Percentiles rank a stretch among this genome's conserved stretches.
Conservation (phyloP, 257 asterid species). For the Cruciata laevipes region DNA sequence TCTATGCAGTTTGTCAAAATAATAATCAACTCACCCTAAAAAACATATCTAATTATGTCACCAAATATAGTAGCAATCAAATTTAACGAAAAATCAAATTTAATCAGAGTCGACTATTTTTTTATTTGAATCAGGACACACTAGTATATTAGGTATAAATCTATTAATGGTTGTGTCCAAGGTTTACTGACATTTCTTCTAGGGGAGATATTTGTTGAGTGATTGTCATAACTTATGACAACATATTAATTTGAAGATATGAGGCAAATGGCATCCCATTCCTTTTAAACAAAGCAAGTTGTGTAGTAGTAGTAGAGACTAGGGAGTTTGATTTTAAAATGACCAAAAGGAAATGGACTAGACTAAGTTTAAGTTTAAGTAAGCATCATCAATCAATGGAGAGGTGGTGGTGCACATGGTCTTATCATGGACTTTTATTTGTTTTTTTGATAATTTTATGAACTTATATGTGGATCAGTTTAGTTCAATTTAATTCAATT, state of each 20-base stretch:
- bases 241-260: not conserved
- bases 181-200: conserved; percentile 1
- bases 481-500: too few species aligned
- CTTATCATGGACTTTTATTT: conserved; percentile 15
- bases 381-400: conserved; percentile 14
- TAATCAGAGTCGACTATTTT: too few species aligned
- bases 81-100: too few species aligned
- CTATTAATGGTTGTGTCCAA: not conserved
- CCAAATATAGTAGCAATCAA: too few species aligned
- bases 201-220: not conserved
- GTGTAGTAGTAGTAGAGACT: not conserved
- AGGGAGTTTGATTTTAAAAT: not conserved
- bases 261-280: not conserved
- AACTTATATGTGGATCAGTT: too few species aligned
- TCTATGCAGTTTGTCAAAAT: too few species aligned
- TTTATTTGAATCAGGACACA: not conserved
- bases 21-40: too few species aligned
- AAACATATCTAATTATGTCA: too few species aligned
- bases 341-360: not conserved
- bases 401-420: conserved; percentile 26
- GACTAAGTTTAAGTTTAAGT: not conserved
- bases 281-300: not conserved
- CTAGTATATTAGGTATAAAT: not conserved
- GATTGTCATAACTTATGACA: not conserved
- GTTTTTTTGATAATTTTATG: not conserved